Evolutionary conservation across 768 basidiomycete species (phyloP).

Genomic region (Kwoniella bestiolae): DNA sequence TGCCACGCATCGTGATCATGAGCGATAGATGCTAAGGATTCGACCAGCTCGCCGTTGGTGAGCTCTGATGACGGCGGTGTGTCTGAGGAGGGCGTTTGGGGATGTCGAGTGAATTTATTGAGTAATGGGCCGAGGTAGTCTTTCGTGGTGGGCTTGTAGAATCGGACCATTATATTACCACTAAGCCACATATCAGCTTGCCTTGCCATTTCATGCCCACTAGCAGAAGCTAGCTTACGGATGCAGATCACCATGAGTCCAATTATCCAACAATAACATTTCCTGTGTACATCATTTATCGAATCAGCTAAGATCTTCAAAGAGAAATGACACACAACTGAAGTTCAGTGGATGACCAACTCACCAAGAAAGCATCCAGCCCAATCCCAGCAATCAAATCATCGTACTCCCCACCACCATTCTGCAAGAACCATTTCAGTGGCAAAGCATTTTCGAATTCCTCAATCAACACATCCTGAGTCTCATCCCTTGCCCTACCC

Average conservation of each 20-base stretch:
- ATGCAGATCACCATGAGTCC: conserved; percentile 72
- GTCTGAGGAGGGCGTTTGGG: conserved; percentile 37
- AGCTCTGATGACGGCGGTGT: conserved; percentile 13
- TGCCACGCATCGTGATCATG: conserved; percentile 68
- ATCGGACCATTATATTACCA: conserved; percentile 98
- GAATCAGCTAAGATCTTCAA: no score
- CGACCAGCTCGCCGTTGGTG: conserved; percentile 63
- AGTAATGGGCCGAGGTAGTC: conserved; percentile 69
- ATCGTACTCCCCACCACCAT: conserved; percentile 91
- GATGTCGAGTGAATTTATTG: conserved; percentile 62
- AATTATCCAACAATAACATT: conserved; percentile 97
- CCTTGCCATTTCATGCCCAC: background rate
- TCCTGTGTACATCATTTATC: conserved; percentile 63
- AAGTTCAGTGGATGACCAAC: no score
- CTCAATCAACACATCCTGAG: conserved; percentile 76
- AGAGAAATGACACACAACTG: no score
- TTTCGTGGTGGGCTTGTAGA: conserved; percentile 75
- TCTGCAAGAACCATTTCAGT: conserved; percentile 79
- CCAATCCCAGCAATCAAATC: conserved; percentile 87
- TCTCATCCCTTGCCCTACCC: conserved; percentile 58
- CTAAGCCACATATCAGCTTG: conserved; percentile 29
- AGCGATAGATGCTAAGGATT: conserved; percentile 68
- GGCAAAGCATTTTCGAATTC: conserved; percentile 93
- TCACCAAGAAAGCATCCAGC: conserved; percentile 93
- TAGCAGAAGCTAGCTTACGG: conserved; percentile 50